phyloP scores from a whole-genome alignment of 2,329 filamentous ascomycete genomes.

The Alternaria triticina region DNA sequence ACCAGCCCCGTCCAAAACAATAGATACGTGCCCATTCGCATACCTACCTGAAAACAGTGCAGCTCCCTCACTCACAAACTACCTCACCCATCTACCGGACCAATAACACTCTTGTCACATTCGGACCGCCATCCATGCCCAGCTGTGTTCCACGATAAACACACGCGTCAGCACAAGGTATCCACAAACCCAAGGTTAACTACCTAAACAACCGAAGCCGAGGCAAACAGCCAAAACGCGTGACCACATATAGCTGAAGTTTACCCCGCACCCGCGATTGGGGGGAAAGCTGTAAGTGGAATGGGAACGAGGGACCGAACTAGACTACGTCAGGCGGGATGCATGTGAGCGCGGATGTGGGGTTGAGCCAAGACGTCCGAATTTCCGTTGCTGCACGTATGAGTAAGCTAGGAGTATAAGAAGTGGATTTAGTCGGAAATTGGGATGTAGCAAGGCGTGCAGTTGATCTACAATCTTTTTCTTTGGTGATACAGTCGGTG shows the following conservation, averaged over 20 bases:
- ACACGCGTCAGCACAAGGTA: background rate
- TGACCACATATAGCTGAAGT: background rate
- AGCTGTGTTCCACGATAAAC: background rate
- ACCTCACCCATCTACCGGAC: background rate
- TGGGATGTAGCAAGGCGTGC: background rate
- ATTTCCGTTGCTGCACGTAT: background rate
- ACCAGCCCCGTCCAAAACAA: background rate
- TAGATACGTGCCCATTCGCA: background rate
- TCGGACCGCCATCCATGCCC: background rate
- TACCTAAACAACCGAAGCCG: background rate
- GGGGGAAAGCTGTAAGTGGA: background rate
- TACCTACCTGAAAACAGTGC: background rate
- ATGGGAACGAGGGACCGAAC: background rate
- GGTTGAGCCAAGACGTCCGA: background rate
- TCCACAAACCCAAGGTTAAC: background rate
- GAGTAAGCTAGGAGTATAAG: background rate
- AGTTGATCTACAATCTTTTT: background rate
- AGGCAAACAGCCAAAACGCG: background rate
- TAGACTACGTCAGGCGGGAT: background rate
- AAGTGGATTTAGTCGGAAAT: background rate
- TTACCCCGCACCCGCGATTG: constrained; percentile 14
- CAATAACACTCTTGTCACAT: background rate
- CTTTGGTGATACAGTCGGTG: background rate
- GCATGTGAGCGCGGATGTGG: background rate
- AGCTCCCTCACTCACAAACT: background rate